Evolutionary conservation across 2,329 filamentous ascomycete species (phyloP), one percentile per base, ranked within the genome.

Genomic region (Calonectria pseudoturangicola): DNA sequence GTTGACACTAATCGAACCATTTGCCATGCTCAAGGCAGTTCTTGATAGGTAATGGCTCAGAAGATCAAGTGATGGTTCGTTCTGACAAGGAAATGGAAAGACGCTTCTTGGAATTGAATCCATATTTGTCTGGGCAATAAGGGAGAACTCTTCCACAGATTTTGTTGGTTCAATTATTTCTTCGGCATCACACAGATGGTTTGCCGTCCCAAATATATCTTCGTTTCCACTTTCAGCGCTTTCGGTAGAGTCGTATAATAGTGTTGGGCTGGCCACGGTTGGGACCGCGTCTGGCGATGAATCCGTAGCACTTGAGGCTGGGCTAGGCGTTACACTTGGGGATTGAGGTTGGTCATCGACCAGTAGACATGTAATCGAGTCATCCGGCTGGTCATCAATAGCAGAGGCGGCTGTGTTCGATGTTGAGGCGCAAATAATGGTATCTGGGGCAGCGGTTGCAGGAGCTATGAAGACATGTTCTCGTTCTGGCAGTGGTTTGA

Each of bases 61-160:
- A 9, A 41, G 54, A 25, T 60, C 36, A 4, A 60, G 33, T 8
- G 54, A 60, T 8, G 36, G 33, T 18, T n/a, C 54, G 21, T 25
- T 60, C 4, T 60, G 33, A 25, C 25, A 41, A 27, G 54, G 54
- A 21, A 60, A 60, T 9, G 33, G 54, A 13, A 41, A 60, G 36
- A 60, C 54, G 21, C 54, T 60, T 21, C 54, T 60, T 16, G 54
- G 54, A n/a, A 60, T 25, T 18, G 54, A 41, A 39, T 60, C 54
- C 13, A 41, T 5, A 5, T 16, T 13, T 12, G 39, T 15, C 18
- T 60, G 54, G 5, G 13, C 6, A 27, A 60, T 28, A 7, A 28
- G 12, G 1, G 54, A 60, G 25, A 33, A 60, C 3, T 60, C 54
- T 12, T 41, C 33, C 2, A 60, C 18, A 6, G 54, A 41, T 21